Evolutionary conservation across 2,329 filamentous ascomycete species (phyloP), one percentile per base, ranked within the genome.

Genomic region (Exophiala aquamarina): DNA sequence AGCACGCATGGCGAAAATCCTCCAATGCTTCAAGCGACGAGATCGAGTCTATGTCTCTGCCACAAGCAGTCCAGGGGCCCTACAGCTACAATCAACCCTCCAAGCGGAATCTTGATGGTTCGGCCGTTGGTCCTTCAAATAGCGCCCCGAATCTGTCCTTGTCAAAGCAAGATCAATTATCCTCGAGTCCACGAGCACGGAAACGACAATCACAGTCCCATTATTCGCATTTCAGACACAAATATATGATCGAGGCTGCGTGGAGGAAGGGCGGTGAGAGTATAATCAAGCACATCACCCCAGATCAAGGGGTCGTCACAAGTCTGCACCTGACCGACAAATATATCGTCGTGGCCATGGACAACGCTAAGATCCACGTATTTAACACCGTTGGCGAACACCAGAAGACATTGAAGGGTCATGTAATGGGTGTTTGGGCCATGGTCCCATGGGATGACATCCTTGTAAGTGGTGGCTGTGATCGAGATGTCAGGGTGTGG

Each of bases 401-500:
- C 55, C 84, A 95, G 60, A 89, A 90, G 65, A 95, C 89, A 2
- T 73, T 98, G 20, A 86, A 93, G 63, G 93, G 93, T 9, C 93
- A 98, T 71, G 88, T 97, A 35, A 98, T 98, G 93, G 93, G 93
- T 32, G 93, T 98, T 15, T 98, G 93, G 93, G 93, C 93, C 39
- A 97, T 98, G 92, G 90, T 98, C 18, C 93, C 93, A 5, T 96
- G 91, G 88, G 92, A 89, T 50, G 92, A 98, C 66, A 86, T 89
- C 43, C 77, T 98, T 52, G 93, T 98, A 50, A 96, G 90, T 61
- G 93, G 93, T 60, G 93, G 93, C 4, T 98, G 93, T 66, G 93
- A 98, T 71, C 82, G 93, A 51, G 93, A 98, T 64, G 93, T 98
- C 20, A 81, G 93, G 47, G 93, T 98, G 4, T 98, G 93, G 93